These are phyloP conservation scores for Penicillium sp. DNA, from an alignment of 2,329 filamentous ascomycete genomes.

Conservation along the genomic window DNA sequence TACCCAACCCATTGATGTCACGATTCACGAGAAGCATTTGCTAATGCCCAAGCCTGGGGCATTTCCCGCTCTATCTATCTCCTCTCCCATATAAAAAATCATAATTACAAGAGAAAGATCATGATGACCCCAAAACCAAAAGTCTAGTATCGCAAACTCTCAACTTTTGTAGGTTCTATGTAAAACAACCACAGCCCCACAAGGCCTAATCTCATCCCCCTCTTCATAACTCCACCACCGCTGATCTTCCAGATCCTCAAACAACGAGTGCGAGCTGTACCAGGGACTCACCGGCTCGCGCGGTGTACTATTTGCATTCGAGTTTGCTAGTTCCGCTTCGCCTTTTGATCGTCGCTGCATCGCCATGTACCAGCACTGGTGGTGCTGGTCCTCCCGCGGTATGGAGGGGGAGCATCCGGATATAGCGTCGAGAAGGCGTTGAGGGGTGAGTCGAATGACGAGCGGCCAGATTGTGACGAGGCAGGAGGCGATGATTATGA, in stretches of 20 bases:
- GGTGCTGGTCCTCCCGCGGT: constrained; percentile 1
- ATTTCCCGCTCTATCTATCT: not conserved
- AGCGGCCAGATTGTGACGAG: constrained; percentile 27
- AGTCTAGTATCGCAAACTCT: constrained; percentile 2
- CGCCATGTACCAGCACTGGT: constrained; percentile 15
- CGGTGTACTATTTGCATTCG: not conserved
- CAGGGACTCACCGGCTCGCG: not conserved
- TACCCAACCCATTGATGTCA: not conserved
- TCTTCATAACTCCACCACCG: constrained; percentile 9
- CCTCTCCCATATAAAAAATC: not conserved
- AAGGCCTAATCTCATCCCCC: not conserved
- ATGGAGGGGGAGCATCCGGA: not conserved
- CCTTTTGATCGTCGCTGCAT: not conserved
- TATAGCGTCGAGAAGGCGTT: not conserved
- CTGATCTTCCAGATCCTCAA: constrained; percentile 23
- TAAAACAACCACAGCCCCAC: not conserved
- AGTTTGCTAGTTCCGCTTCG: not conserved
- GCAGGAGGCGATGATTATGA: constrained; percentile 28
- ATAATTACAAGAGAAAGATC: not conserved
- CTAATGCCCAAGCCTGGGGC: not conserved
- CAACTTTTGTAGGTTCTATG: constrained; percentile 3
- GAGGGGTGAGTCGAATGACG: constrained; percentile 10
- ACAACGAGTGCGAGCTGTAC: constrained; percentile 7
- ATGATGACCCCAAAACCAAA: not conserved
- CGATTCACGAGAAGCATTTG: not conserved